Evolutionary conservation across 768 basidiomycete genomes (phyloP).

Genomic region (Auriscalpium vulgare): DNA sequence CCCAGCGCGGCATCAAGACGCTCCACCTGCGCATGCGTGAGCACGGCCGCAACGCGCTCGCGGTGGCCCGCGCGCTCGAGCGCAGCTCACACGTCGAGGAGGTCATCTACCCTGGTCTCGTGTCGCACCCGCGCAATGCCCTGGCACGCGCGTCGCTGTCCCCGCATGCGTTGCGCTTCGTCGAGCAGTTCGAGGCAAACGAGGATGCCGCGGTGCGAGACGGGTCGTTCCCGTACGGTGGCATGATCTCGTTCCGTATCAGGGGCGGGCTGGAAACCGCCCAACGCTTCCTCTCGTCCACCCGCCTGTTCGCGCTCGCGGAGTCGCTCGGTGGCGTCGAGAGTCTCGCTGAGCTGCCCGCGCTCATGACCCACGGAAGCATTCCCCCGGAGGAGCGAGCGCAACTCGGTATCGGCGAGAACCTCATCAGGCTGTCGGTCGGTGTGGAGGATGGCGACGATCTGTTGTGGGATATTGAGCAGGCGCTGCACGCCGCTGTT

Average conservation of each 20-base stretch:
- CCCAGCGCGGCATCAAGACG: slow-evolving; percentile 87
- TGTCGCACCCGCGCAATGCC: slow-evolving; percentile 54
- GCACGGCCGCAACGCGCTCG: slow-evolving; percentile 78
- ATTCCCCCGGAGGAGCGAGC: slow-evolving; percentile 63
- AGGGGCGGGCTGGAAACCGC: slow-evolving; percentile 45
- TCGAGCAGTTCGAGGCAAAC: slow-evolving; percentile 31
- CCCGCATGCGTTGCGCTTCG: slow-evolving; percentile 61
- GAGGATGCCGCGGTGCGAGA: slow-evolving; percentile 24
- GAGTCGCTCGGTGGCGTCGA: slow-evolving; percentile 92
- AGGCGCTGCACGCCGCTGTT: slow-evolving; percentile 46
- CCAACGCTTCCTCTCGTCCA: slow-evolving; percentile 56
- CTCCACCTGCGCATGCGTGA: slow-evolving; percentile 81
- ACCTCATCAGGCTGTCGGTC: slow-evolving; percentile 72
- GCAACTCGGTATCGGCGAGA: slow-evolving; percentile 67
- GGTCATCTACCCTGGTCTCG: slow-evolving; percentile 83
- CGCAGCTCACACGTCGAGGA: slow-evolving; percentile 54
- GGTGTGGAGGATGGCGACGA: slow-evolving; percentile 88
- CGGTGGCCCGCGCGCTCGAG: slow-evolving; percentile 57
- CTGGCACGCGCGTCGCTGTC: slow-evolving; percentile 57
- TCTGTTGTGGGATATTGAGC: slow-evolving; percentile 61
- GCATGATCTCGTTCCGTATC: slow-evolving; percentile 77
- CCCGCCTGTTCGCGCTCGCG: slow-evolving; percentile 70
- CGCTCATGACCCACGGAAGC: slow-evolving; percentile 82
- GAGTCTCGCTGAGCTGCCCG: slow-evolving; percentile 81
- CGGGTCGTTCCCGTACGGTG: slow-evolving; percentile 78